These are phyloP conservation scores for Aureobasidium leucospermi DNA, from an alignment of 2,329 filamentous ascomycete species.

Conservation along the genomic window DNA sequence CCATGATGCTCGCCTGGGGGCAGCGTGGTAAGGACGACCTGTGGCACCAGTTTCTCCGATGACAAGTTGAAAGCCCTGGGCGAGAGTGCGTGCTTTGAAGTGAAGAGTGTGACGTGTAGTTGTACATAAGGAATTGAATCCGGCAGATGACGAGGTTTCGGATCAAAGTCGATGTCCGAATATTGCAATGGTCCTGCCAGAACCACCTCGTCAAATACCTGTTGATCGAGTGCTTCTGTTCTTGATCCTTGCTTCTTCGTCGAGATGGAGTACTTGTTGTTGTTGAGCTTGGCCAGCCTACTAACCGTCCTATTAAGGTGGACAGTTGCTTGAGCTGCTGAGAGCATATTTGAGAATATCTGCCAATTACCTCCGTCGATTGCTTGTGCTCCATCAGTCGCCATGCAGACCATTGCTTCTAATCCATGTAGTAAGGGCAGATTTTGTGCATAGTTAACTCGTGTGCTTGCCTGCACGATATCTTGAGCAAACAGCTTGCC, in stretches of 20 bases:
- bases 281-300: neutral
- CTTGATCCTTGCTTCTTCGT: neutral
- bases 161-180: conserved; percentile 54
- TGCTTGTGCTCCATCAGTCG: conserved; percentile 72
- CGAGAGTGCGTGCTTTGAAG: conserved; percentile 66
- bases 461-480: conserved; percentile 80
- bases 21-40: conserved; percentile 76
- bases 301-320: conserved; percentile 62
- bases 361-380: conserved; percentile 86
- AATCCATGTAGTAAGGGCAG: conserved; percentile 78
- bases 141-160: conserved; percentile 45
- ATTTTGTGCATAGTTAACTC: conserved; percentile 94
- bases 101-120: conserved; percentile 83
- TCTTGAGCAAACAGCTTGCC: conserved; percentile 63
- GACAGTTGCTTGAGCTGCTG: conserved; percentile 53
- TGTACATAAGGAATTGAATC: conserved; percentile 78
- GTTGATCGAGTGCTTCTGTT: neutral
- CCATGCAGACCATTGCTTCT: conserved; percentile 87
- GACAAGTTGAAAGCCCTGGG: conserved; percentile 64
- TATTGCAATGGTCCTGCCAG: conserved; percentile 81
- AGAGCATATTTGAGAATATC: conserved; percentile 80
- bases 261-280: conserved; percentile 5
- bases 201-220: conserved; percentile 67
- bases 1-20: conserved; percentile 48
- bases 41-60: conserved; percentile 54